A percentile compares a stretch with the other conserved stretches of the same genome.
Evolutionary conservation across 2,329 filamentous ascomycete genomes (phyloP).

Genomic region (Monosporascus sp.): DNA sequence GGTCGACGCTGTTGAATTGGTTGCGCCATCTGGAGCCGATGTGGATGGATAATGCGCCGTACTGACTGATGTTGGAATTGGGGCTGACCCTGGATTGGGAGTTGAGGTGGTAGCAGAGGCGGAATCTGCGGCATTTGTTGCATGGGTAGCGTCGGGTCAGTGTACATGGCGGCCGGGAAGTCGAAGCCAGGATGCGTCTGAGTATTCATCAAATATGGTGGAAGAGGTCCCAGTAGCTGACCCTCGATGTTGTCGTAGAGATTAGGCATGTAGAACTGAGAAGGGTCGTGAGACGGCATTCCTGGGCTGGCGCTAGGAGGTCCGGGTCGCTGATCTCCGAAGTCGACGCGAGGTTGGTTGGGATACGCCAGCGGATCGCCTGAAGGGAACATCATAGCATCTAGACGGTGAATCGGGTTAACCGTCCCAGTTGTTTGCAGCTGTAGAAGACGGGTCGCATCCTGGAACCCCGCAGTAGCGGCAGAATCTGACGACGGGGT

Average conservation of each 20-base stretch:
- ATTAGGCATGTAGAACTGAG: slow-evolving; percentile 47
- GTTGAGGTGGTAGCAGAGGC: slow-evolving; percentile 18
- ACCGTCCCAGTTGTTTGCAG: slow-evolving; percentile 22
- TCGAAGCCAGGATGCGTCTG: slow-evolving; percentile 38
- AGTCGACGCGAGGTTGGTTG: slow-evolving; percentile 66
- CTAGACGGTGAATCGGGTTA: slow-evolving; percentile 61
- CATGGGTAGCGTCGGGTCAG: slow-evolving; percentile 37
- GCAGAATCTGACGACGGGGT: slow-evolving; percentile 20
- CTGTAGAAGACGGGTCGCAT: slow-evolving; percentile 21
- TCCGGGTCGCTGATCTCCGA: slow-evolving; percentile 34
- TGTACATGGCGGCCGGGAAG: slow-evolving; percentile 40
- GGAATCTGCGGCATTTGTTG: slow-evolving; percentile 29
- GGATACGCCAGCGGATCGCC: slow-evolving; percentile 76
- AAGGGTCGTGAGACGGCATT: slow-evolving; percentile 28
- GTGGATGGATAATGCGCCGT: slow-evolving; percentile 11
- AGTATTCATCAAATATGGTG: slow-evolving; percentile 63
- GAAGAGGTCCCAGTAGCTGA: slow-evolving; percentile 66
- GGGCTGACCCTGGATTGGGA: slow-evolving; percentile 10
- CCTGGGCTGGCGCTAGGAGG: slow-evolving; percentile 25
- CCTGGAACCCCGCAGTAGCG: slow-evolving; percentile 21
- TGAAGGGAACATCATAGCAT: slow-evolving; percentile 76
- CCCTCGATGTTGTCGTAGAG: slow-evolving; percentile 65
- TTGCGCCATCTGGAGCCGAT: slow-evolving; percentile 18
- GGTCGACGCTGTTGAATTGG: slow-evolving; percentile 29
- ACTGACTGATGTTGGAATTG: slow-evolving; percentile 10